Percentiles rank a stretch among this genome's conserved stretches.
Conservation (phyloP, 441 rosid genomes). For the Melastoma candidum region DNA sequence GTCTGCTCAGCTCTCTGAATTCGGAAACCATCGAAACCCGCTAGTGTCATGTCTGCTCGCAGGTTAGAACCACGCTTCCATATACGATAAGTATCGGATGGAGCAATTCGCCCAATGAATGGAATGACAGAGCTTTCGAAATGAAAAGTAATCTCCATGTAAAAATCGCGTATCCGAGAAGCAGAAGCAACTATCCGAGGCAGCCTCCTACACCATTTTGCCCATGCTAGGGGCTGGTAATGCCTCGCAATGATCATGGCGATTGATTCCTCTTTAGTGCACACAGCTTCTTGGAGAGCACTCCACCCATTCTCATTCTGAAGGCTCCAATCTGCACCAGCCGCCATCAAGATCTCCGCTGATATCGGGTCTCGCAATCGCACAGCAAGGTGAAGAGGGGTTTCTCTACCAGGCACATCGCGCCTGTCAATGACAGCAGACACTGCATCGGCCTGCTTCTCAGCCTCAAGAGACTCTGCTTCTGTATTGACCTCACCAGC, state of each 20-base stretch:
- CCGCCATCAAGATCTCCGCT: slow-evolving; percentile 90
- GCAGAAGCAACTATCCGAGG: slow-evolving; percentile 85
- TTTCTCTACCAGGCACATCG: slow-evolving; percentile 92
- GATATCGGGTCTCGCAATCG: slow-evolving; percentile 65
- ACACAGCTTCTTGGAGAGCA: slow-evolving; percentile 95
- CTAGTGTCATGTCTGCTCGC: slow-evolving; percentile 97
- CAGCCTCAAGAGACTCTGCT: slow-evolving; percentile 70
- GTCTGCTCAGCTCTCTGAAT: slow-evolving; percentile 95
- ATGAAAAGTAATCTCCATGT: slow-evolving; percentile 97
- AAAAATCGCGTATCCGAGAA: slow-evolving; percentile 77
- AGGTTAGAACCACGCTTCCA: slow-evolving; percentile 98
- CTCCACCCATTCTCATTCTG: slow-evolving; percentile 99
- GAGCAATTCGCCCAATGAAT: slow-evolving; percentile 94
- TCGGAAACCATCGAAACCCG: slow-evolving; percentile 94
- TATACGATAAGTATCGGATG: slow-evolving; percentile 95
- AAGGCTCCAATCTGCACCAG: slow-evolving; percentile 99
- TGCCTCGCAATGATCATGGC: slow-evolving; percentile 86
- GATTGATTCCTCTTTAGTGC: slow-evolving; percentile 82
- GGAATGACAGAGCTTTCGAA: slow-evolving; percentile 98
- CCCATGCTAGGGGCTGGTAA: slow-evolving; percentile 98
- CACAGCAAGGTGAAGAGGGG: slow-evolving; percentile 93
- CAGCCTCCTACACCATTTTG: slow-evolving; percentile 95
- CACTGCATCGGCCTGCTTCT: slow-evolving; percentile 68
- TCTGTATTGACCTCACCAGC: slow-evolving; percentile 85
- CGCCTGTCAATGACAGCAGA: slow-evolving; percentile 70